A percentile compares a stretch with the other conserved stretches of the same genome.
Evolutionary conservation across 2,329 filamentous ascomycete species (phyloP).

Genomic region (Aureobasidium melanogenum): DNA sequence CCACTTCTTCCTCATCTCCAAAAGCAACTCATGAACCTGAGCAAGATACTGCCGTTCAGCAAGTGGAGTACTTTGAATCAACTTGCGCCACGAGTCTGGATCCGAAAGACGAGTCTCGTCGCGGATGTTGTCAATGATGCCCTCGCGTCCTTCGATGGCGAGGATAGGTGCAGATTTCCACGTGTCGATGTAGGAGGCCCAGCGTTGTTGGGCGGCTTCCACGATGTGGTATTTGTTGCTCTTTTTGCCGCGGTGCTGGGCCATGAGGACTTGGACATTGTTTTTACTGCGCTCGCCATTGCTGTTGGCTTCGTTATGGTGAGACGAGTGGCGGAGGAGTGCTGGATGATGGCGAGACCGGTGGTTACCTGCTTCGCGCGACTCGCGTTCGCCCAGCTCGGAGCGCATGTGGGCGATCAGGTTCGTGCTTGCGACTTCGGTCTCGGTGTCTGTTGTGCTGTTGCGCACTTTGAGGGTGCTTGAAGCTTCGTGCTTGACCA

Average conservation of each 20-base stretch:
- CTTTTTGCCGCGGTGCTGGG: constrained; percentile 81
- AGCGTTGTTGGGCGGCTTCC: constrained; percentile 57
- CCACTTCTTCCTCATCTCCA: constrained; percentile 52
- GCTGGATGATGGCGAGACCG: constrained; percentile 27
- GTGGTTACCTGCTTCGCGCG: constrained; percentile 40
- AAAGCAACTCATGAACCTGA: constrained; percentile 71
- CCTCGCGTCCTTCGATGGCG: constrained; percentile 81
- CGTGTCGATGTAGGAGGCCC: constrained; percentile 55
- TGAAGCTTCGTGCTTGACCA: constrained; percentile 68
- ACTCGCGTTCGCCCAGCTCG: constrained; percentile 73
- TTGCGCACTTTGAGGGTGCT: constrained; percentile 51
- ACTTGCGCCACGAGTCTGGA: constrained; percentile 70
- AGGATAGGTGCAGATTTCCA: constrained; percentile 73
- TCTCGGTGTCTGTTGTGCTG: constrained; percentile 52
- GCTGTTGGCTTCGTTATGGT: constrained; percentile 33
- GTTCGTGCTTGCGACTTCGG: constrained; percentile 64
- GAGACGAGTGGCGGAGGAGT: constrained; percentile 29
- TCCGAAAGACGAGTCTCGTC: constrained; percentile 66
- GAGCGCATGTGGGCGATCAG: constrained; percentile 71
- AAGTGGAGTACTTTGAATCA: constrained; percentile 68
- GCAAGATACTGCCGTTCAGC: constrained; percentile 73
- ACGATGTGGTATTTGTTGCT: constrained; percentile 80
- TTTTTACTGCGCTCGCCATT: constrained; percentile 40
- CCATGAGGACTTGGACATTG: constrained; percentile 76
- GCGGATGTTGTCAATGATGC: constrained; percentile 67